Percentiles rank a stretch among this genome's conserved stretches.
phyloP scores from a whole-genome alignment of 768 basidiomycete species.

The Macrolepiota albuminosa region DNA sequence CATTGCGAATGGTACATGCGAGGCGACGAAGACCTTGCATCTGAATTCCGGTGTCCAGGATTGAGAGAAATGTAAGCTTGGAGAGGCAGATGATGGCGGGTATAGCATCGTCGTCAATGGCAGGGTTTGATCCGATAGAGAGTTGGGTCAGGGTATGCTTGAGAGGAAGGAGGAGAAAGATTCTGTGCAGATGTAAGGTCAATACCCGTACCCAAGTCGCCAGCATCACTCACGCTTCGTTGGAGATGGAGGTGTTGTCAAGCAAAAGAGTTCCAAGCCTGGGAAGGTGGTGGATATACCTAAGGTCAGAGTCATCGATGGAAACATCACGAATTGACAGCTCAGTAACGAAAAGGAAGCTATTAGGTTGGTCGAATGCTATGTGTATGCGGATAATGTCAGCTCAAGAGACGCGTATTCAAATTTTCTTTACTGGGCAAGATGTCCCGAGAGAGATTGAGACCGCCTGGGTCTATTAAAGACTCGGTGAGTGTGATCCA shows the following conservation, averaged over 20 bases:
- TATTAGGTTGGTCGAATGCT: slow-evolving; percentile 49
- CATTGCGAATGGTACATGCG: slow-evolving; percentile 21
- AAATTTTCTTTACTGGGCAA: slow-evolving; percentile 32
- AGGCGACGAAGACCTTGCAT: slow-evolving; percentile 58
- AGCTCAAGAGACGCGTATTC: slow-evolving; percentile 5
- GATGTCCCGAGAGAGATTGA: slow-evolving; percentile 43
- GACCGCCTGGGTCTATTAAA: slow-evolving; percentile 40
- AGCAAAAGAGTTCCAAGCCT: slow-evolving; percentile 41
- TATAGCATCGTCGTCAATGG: slow-evolving; percentile 52
- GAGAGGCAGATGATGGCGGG: slow-evolving; percentile 47
- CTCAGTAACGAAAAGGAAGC: slow-evolving; percentile 44
- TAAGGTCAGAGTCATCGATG: slow-evolving; percentile 44
- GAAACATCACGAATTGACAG: slow-evolving; percentile 45
- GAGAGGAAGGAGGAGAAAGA: slow-evolving; percentile 54
- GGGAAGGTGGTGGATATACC: slow-evolving; percentile 50
- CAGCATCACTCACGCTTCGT: slow-evolving; percentile 48
- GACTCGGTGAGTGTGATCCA: slow-evolving; percentile 43
- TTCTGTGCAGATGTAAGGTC: slow-evolving; percentile 26
- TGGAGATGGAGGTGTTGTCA: slow-evolving; percentile 50
- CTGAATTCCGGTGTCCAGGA: slow-evolving; percentile 48
- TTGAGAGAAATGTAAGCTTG: slow-evolving; percentile 44
- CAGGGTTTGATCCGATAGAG: slow-evolving; percentile 45
- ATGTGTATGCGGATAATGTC: slow-evolving; percentile 2
- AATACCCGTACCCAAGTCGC: neutral
- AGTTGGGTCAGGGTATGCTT: slow-evolving; percentile 50